Evolutionary conservation across 1,139 yeast species (phyloP).

Genomic region (Kurtzmaniella quercitrusa): DNA sequence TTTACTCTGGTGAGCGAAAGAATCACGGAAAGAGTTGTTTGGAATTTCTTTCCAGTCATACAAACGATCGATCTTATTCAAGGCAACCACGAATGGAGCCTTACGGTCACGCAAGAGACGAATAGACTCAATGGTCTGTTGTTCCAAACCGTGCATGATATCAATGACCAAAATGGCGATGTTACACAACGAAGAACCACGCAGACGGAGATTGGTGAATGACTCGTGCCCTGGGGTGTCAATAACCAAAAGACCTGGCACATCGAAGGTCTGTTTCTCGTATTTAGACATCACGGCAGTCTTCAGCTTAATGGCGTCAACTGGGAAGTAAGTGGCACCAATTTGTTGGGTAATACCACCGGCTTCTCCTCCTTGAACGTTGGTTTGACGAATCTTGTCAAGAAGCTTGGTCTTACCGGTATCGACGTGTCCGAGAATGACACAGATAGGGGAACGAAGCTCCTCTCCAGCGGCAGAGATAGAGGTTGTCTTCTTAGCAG

Average conservation of each 20-base stretch:
- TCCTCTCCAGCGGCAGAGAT: slow-evolving; percentile 24
- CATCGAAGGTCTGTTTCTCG: slow-evolving; percentile 84
- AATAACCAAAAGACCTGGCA: slow-evolving; percentile 92
- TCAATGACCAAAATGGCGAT: slow-evolving; percentile 97
- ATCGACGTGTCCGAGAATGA: slow-evolving; percentile 99
- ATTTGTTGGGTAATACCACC: slow-evolving; percentile 99
- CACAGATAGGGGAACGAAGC: slow-evolving; percentile 96
- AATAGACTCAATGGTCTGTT: slow-evolving; percentile 92
- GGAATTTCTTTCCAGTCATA: slow-evolving; percentile 91
- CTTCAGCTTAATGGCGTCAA: slow-evolving; percentile 85
- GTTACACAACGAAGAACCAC: slow-evolving; percentile 99
- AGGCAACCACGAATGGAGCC: slow-evolving; percentile 96
- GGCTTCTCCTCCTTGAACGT: slow-evolving; percentile 99
- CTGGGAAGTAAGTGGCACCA: slow-evolving; percentile 99
- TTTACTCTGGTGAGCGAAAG: slow-evolving; percentile 73
- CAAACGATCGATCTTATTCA: slow-evolving; percentile 94
- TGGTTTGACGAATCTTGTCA: slow-evolving; percentile 96
- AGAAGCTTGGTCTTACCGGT: slow-evolving; percentile 97
- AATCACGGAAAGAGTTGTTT: slow-evolving; percentile 93
- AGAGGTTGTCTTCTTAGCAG: slow-evolving; percentile 21
- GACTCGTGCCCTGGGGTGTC: slow-evolving; percentile 99
- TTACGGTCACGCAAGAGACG: slow-evolving; percentile 89
- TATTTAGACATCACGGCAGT: slow-evolving; percentile 86
- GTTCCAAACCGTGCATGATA: slow-evolving; percentile 98
- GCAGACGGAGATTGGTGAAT: slow-evolving; percentile 91